Conservation (phyloP, 495 filamentous ascomycete genomes). For the Glonium stellatum region DNA sequence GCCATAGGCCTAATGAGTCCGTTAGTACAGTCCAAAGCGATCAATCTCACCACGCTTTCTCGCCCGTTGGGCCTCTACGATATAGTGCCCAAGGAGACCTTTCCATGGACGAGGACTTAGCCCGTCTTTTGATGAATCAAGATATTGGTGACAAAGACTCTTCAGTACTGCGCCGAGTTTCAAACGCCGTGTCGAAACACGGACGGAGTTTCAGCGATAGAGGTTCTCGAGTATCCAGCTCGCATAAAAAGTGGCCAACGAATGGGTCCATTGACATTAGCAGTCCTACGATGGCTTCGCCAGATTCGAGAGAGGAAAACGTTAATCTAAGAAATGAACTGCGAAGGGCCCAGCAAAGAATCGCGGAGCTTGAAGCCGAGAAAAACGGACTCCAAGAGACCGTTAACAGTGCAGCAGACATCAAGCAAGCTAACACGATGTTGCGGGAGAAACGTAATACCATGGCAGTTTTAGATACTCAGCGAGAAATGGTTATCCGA, state of each 20-base stretch:
- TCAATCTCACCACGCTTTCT: slow-evolving; percentile 17
- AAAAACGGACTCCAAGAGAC: slow-evolving; percentile 45
- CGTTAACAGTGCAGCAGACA: slow-evolving; percentile 62
- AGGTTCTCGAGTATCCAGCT: slow-evolving; percentile 44
- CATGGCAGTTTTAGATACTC: slow-evolving; percentile 89
- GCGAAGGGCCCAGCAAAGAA: slow-evolving; percentile 69
- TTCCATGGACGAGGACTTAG: slow-evolving; percentile 86
- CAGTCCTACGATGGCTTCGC: slow-evolving; percentile 61
- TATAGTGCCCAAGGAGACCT: slow-evolving; percentile 71
- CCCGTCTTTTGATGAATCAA: slow-evolving; percentile 64
- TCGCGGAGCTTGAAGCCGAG: slow-evolving; percentile 72
- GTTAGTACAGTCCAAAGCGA: slow-evolving; percentile 43
- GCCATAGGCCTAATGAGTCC: slow-evolving; percentile 50
- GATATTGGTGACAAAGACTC: slow-evolving; percentile 53
- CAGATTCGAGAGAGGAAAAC: slow-evolving; percentile 63
- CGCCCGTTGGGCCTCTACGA: slow-evolving; percentile 54
- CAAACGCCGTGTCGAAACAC: slow-evolving; percentile 79
- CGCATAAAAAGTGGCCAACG: slow-evolving; percentile 66
- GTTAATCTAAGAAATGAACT: slow-evolving; percentile 69
- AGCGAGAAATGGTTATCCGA: slow-evolving; percentile 88
- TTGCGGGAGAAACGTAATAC: slow-evolving; percentile 91
- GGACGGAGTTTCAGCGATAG: slow-evolving; percentile 82
- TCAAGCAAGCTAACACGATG: slow-evolving; percentile 78
- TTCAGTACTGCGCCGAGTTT: slow-evolving; percentile 78
- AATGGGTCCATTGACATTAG: slow-evolving; percentile 67